Evolutionary conservation across 1,139 yeast genomes (phyloP).

Genomic region (Kodamaea ohmeri): DNA sequence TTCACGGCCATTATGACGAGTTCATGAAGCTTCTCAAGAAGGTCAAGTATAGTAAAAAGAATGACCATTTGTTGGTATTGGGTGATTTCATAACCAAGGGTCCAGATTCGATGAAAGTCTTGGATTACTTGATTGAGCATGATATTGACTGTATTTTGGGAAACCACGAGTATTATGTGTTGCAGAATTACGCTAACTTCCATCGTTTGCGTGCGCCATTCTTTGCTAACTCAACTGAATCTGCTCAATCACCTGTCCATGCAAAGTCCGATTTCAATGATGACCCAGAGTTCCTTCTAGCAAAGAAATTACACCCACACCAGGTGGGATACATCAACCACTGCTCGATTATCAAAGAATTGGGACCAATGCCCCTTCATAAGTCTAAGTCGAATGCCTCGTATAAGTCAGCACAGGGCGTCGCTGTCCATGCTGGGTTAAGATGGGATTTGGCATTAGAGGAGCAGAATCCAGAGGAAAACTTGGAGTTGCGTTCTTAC

Average conservation of each 20-base stretch:
- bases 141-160: conserved; percentile 77
- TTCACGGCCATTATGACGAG: conserved; percentile 73
- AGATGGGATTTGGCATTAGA: conserved; percentile 56
- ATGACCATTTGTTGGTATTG: conserved; percentile 63
- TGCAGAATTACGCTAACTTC: conserved; percentile 57
- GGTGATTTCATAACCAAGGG: conserved; percentile 92
- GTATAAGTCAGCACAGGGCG: conserved; percentile 41
- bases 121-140: conserved; percentile 62
- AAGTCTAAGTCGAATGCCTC: conserved; percentile 20
- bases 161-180: conserved; percentile 74
- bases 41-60: conserved; percentile 39
- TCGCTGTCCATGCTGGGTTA: conserved; percentile 80
- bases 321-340: conserved; percentile 58
- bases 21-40: conserved; percentile 50
- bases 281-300: conserved; percentile 61
- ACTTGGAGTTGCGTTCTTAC: conserved; percentile 60
- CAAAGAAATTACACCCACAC: conserved; percentile 53
- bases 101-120: conserved; percentile 64
- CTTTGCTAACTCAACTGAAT: conserved; percentile 12
- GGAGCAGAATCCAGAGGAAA: conserved; percentile 61
- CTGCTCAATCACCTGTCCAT: background rate
- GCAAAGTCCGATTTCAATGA: conserved; percentile 31
- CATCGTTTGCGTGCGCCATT: conserved; percentile 47
- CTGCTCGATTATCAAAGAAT: conserved; percentile 61
- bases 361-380: conserved; percentile 59